A percentile compares a stretch with the other conserved stretches of the same genome.
phyloP scores from a whole-genome alignment of 768 basidiomycete species.

The Mycena olivaceomarginata region DNA sequence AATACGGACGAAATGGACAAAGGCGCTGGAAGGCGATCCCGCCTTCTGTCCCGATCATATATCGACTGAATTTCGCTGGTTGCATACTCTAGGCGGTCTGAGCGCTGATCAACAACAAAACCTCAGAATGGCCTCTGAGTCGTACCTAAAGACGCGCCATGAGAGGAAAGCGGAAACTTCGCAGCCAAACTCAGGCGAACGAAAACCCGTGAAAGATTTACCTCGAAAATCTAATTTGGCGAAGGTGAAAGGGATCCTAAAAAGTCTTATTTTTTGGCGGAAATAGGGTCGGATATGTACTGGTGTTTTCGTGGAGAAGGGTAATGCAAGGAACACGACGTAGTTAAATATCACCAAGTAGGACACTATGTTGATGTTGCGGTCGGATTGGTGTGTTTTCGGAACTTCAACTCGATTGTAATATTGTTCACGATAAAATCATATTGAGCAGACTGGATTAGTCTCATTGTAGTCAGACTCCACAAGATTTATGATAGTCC shows the following conservation, averaged over 20 bases:
- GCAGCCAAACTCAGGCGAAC: background rate
- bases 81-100: conserved; percentile 34
- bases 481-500: too few relatives aligned
- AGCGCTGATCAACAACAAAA: conserved; percentile 11
- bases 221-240: conserved; percentile 24
- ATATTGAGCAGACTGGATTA: too few relatives aligned
- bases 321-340: background rate
- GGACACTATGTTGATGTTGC: too few relatives aligned
- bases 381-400: too few relatives aligned
- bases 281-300: conserved; percentile 15
- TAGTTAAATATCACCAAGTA: background rate
- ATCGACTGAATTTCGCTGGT: conserved; percentile 32
- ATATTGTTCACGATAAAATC: too few relatives aligned
- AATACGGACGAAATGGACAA: conserved; percentile 23
- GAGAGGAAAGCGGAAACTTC: background rate
- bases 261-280: conserved; percentile 26
- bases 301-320: background rate
- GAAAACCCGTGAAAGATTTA: conserved; percentile 21
- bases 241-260: conserved; percentile 21
- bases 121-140: conserved; percentile 22
- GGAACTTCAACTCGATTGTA: too few relatives aligned
- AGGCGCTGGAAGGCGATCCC: conserved; percentile 30
- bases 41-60: conserved; percentile 28
- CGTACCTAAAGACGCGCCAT: conserved; percentile 1
- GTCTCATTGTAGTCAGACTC: too few relatives aligned